phyloP scores from a whole-genome alignment of 1,284 basidiomycete genomes.

The Cerioporus squamosus region DNA sequence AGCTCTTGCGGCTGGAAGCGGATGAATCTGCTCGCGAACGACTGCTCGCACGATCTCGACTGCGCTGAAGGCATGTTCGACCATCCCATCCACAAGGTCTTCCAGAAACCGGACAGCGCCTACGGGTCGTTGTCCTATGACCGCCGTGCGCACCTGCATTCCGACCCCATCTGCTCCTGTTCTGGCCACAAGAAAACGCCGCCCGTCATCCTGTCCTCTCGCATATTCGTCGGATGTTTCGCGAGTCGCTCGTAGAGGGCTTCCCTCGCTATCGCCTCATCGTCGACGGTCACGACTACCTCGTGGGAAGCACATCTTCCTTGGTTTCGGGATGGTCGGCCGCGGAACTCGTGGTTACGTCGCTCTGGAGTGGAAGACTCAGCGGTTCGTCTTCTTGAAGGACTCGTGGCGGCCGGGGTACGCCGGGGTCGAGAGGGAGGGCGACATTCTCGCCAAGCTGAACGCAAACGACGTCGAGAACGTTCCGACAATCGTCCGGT shows the following conservation, averaged over 20 bases:
- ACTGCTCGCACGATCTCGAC: not conserved
- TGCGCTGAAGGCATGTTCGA: not conserved
- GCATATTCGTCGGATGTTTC: constrained; percentile 8
- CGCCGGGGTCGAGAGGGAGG: constrained; percentile 4
- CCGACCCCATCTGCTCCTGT: not conserved
- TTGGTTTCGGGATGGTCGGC: not conserved
- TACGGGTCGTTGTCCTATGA: not conserved
- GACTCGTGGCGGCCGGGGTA: constrained; percentile 14
- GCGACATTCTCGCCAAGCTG: not conserved
- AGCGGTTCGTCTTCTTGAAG: constrained; percentile 11
- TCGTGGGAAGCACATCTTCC: not conserved
- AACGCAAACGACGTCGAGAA: not conserved
- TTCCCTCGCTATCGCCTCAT: not conserved
- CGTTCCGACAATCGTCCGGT: not conserved
- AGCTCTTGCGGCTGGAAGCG: not conserved
- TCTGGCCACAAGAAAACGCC: no score
- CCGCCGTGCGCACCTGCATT: not conserved
- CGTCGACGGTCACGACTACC: not conserved
- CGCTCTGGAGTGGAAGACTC: constrained; percentile 4
- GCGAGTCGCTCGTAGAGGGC: not conserved
- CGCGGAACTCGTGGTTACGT: constrained; percentile 13
- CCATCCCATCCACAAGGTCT: not conserved
- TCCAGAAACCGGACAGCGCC: not conserved
- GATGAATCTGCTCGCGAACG: not conserved
- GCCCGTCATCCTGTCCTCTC: not conserved